Evolutionary conservation across 164 flowering plant species (phyloP).

Genomic region (Echeveria elegans): DNA sequence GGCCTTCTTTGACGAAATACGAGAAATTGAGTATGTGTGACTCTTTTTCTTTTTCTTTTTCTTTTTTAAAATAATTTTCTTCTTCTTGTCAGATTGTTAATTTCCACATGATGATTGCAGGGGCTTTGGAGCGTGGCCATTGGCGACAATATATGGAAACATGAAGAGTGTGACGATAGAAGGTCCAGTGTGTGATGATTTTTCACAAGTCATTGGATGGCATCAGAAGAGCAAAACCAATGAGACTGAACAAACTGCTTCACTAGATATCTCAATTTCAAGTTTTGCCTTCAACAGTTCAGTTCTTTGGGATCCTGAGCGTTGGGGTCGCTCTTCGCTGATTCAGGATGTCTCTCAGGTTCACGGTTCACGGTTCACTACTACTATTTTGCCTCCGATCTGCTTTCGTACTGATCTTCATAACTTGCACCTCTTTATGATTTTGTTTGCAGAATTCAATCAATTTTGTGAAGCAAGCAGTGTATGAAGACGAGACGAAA

Average conservation of each 20-base stretch:
- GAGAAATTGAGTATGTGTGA: slow-evolving; percentile 62
- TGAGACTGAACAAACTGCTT: slow-evolving; percentile 14
- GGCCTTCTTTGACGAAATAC: slow-evolving; percentile 56
- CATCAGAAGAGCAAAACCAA: slow-evolving; percentile 38
- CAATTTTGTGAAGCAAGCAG: slow-evolving; percentile 61
- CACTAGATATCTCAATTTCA: slow-evolving; percentile 28
- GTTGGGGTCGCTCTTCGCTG: slow-evolving; percentile 87
- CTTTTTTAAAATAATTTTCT: no score
- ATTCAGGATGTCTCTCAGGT: slow-evolving; percentile 58
- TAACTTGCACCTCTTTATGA: no score
- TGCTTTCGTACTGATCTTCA: no score
- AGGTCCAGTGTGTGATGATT: slow-evolving; percentile 80
- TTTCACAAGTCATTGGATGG: slow-evolving; percentile 82
- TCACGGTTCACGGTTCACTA: no score
- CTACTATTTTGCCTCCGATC: no score
- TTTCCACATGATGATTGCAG: slow-evolving; percentile 22
- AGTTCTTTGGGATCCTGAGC: slow-evolving; percentile 91
- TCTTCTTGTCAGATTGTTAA: slow-evolving; percentile 12
- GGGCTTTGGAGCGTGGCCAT: slow-evolving; percentile 83
- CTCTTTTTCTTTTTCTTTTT: no score
- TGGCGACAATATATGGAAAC: slow-evolving; percentile 54
- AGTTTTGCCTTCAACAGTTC: slow-evolving; percentile 68
- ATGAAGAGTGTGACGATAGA: slow-evolving; percentile 51
- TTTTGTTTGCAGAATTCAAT: slow-evolving; percentile 34
- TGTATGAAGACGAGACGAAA: slow-evolving; percentile 68